Evolutionary conservation across 2,329 filamentous ascomycete genomes (phyloP).

Genomic region (Fusarium chaquense): DNA sequence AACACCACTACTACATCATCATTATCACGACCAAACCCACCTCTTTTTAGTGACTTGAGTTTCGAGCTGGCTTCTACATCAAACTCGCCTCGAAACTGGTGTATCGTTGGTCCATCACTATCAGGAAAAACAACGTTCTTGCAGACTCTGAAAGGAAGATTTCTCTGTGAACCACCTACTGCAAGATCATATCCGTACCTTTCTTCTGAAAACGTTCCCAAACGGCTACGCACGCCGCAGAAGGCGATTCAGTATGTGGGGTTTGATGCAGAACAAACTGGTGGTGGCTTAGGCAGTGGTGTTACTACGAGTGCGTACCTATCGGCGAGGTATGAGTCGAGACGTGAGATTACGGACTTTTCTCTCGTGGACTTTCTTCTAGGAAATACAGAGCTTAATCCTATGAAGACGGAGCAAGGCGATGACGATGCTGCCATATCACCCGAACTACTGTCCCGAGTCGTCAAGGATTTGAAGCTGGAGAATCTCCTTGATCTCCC

Average conservation of each 20-base stretch:
- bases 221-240: slow-evolving; percentile 67
- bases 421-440: slow-evolving; percentile 63
- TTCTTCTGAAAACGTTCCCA: slow-evolving; percentile 69
- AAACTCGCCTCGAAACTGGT: slow-evolving; percentile 75
- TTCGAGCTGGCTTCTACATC: slow-evolving; percentile 75
- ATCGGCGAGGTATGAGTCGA: slow-evolving; percentile 89
- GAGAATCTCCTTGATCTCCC: slow-evolving; percentile 79
- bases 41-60: slow-evolving; percentile 77
- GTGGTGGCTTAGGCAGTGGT: slow-evolving; percentile 63
- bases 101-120: slow-evolving; percentile 82
- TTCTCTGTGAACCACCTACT: slow-evolving; percentile 79
- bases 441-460: slow-evolving; percentile 65
- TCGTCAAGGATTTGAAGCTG: slow-evolving; percentile 78
- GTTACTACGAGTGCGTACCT: slow-evolving; percentile 81
- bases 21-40: slow-evolving; percentile 69
- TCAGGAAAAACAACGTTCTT: slow-evolving; percentile 86
- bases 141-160: slow-evolving; percentile 79
- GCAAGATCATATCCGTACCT: slow-evolving; percentile 85
- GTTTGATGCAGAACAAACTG: slow-evolving; percentile 79
- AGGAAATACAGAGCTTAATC: slow-evolving; percentile 86
- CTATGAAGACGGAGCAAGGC: slow-evolving; percentile 59
- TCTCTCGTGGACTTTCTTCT: slow-evolving; percentile 83
- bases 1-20: slow-evolving; percentile 59
- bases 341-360: slow-evolving; percentile 88
- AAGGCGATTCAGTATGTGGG: slow-evolving; percentile 89